Conservation (phyloP, 1,284 basidiomycete genomes). For the Heterobasidion irregulare region DNA sequence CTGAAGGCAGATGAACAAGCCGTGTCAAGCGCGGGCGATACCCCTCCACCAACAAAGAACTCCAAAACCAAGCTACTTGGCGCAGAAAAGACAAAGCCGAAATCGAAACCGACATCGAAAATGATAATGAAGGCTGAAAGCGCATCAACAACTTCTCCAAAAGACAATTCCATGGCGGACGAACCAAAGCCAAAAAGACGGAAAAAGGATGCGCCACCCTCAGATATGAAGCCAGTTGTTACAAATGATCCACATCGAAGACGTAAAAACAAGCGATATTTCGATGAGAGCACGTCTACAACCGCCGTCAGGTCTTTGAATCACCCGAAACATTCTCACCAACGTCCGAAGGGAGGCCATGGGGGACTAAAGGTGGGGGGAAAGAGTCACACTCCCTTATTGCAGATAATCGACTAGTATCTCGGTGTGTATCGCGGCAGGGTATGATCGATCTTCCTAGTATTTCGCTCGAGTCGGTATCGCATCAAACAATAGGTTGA, state of each 20-base stretch:
- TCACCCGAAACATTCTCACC: too few species aligned
- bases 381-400: conserved; percentile 3
- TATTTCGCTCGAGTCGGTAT: too few species aligned
- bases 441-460: too few species aligned
- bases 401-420: background rate
- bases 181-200: too few species aligned
- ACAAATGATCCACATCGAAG: too few species aligned
- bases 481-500: too few species aligned
- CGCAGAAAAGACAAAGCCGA: background rate
- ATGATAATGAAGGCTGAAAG: too few species aligned
- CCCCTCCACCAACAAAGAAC: background rate
- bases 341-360: too few species aligned
- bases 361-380: background rate
- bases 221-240: background rate
- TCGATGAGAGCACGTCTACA: background rate
- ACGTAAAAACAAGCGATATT: background rate
- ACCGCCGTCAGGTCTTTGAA: too few species aligned
- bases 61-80: background rate
- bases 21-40: background rate
- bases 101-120: background rate
- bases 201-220: background rate
- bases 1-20: conserved; percentile 5
- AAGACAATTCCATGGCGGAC: background rate
- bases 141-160: background rate
- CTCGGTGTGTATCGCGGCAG: background rate